A percentile compares a stretch with the other conserved stretches of the same genome.
These are phyloP conservation scores for Tilletia walkeri DNA, from an alignment of 1,284 basidiomycete species.

Conservation along the genomic window DNA sequence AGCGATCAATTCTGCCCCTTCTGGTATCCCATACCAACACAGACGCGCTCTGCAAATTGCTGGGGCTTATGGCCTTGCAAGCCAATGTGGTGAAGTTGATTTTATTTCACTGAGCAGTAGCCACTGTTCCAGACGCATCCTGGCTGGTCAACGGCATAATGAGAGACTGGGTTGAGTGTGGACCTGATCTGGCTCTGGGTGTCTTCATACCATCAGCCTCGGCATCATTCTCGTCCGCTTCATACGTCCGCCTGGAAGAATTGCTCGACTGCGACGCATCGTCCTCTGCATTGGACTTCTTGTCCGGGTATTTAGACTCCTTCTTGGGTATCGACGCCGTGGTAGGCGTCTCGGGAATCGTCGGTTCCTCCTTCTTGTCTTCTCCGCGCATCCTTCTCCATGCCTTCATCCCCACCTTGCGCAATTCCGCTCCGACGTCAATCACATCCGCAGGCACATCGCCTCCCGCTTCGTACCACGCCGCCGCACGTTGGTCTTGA, in stretches of 20 bases:
- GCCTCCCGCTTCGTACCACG: slow-evolving; percentile 19
- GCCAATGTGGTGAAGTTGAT: too few species aligned
- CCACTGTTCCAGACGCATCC: too few species aligned
- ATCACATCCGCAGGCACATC: slow-evolving; percentile 30
- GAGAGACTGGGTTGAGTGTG: neutral
- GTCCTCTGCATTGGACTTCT: neutral
- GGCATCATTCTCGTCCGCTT: neutral
- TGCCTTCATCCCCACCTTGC: slow-evolving; percentile 36
- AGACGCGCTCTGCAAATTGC: too few species aligned
- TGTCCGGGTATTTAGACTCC: neutral
- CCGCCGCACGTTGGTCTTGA: neutral
- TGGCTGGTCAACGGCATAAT: neutral
- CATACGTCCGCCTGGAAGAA: neutral
- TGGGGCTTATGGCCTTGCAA: too few species aligned
- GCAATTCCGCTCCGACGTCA: slow-evolving; percentile 44
- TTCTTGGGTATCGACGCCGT: neutral
- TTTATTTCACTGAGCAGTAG: too few species aligned
- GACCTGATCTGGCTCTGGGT: neutral
- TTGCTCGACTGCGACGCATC: neutral
- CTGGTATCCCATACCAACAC: too few species aligned
- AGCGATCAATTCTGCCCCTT: too few species aligned
- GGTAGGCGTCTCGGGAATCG: neutral
- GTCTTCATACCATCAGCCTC: slow-evolving; percentile 18
- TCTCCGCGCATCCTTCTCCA: slow-evolving; percentile 39
- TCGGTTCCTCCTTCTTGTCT: slow-evolving; percentile 14